Conservation (phyloP, 75 land plant genomes). For the Pinus albicaulis region DNA sequence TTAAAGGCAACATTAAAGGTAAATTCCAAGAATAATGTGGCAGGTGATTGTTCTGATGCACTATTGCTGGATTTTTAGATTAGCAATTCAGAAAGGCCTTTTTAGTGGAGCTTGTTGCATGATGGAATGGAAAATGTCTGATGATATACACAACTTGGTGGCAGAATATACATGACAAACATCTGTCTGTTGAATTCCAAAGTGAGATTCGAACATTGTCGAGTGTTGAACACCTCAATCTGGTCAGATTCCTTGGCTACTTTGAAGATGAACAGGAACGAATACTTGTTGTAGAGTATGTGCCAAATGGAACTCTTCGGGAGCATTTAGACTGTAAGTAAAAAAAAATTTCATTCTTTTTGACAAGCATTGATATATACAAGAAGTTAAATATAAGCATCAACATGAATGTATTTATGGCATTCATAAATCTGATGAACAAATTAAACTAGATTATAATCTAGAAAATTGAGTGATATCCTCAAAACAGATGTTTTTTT, state of each 20-base stretch:
- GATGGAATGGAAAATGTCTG: background rate
- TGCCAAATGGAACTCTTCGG: constrained; percentile 91
- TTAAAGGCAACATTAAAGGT: background rate
- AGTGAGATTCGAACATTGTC: constrained; percentile 71
- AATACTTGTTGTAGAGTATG: constrained; percentile 87
- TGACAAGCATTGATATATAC: background rate
- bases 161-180: constrained; percentile 74
- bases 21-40: background rate
- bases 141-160: background rate
- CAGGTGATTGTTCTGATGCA: no score
- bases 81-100: background rate
- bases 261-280: constrained; percentile 72
- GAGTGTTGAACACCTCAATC: constrained; percentile 71
- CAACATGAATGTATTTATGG: background rate
- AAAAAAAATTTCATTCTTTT: no score
- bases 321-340: constrained; percentile 90
- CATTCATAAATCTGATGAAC: background rate
- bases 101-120: background rate
- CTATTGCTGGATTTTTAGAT: background rate
- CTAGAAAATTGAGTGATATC: background rate
- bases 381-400: background rate
- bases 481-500: background rate
- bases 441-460: background rate
- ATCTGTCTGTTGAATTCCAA: constrained; percentile 58
- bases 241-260: constrained; percentile 78